Percentiles rank a stretch among this genome's conserved stretches.
Conservation (phyloP, 148 eudicot species). For the Amaranthus palmeri region DNA sequence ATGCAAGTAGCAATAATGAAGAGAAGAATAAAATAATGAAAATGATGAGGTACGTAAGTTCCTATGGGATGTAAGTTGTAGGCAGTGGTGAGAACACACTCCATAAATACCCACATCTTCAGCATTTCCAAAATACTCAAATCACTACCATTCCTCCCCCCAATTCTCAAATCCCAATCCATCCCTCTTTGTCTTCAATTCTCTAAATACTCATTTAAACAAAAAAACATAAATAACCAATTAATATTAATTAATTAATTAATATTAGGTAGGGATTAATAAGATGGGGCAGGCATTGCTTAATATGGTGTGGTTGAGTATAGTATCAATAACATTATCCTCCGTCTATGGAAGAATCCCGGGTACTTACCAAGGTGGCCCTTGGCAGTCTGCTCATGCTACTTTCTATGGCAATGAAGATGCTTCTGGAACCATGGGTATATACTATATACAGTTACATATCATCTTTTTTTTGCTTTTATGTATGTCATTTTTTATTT, state of each 20-base stretch:
- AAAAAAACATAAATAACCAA: too few relatives aligned
- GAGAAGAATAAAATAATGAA: too few relatives aligned
- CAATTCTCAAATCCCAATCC: too few relatives aligned
- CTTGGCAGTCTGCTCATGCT: conserved; percentile 77
- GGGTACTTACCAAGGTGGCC: conserved; percentile 56
- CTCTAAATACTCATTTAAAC: too few relatives aligned
- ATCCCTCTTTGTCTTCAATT: not conserved
- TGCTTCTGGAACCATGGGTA: conserved; percentile 95
- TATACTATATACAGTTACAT: too few relatives aligned
- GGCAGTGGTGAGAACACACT: not conserved
- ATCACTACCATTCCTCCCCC: conserved; percentile 2
- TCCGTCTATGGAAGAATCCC: conserved; percentile 44
- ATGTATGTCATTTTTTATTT: too few relatives aligned
- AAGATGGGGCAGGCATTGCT: conserved; percentile 5
- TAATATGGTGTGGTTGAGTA: not conserved
- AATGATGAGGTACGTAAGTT: not conserved
- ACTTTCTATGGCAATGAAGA: conserved; percentile 81
- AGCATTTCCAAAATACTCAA: not conserved
- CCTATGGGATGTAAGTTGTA: not conserved
- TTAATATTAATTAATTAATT: too few relatives aligned
- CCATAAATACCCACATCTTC: conserved; percentile 29
- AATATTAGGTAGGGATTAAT: too few relatives aligned
- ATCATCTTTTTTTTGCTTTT: too few relatives aligned
- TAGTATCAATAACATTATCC: conserved; percentile 24
- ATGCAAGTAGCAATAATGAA: too few relatives aligned